Conservation (phyloP, 495 filamentous ascomycete species). For the Geoglossum glabrum region DNA sequence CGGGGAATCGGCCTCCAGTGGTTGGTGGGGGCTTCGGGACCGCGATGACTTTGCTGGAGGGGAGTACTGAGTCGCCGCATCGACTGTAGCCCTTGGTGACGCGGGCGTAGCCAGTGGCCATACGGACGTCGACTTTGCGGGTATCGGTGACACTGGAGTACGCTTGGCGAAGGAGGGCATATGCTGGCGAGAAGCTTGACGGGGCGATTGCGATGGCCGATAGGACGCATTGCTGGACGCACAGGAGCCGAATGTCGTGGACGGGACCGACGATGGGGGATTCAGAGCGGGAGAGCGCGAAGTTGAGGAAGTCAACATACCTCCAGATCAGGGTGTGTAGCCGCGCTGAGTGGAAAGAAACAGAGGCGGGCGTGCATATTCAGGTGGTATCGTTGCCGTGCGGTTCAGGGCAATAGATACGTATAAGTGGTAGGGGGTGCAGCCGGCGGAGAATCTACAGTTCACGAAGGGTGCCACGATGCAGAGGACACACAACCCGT, state of each 20-base stretch:
- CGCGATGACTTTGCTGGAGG: constrained; percentile 13
- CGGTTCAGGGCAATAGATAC: neutral
- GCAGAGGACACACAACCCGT: neutral
- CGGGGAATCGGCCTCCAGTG: neutral
- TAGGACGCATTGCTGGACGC: constrained; percentile 12
- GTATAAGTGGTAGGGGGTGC: neutral
- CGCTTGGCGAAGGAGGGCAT: constrained; percentile 8
- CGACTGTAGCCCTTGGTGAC: constrained; percentile 8
- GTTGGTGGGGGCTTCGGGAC: constrained; percentile 2
- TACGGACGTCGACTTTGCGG: neutral
- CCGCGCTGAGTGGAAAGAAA: neutral
- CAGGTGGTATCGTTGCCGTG: neutral
- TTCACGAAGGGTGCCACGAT: constrained; percentile 3
- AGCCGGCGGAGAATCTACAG: constrained; percentile 2
- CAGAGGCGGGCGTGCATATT: constrained; percentile 1
- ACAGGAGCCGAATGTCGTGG: neutral
- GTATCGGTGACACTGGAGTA: constrained; percentile 8
- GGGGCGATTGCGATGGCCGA: constrained; percentile 8
- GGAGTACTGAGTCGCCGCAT: constrained; percentile 37
- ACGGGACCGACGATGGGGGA: constrained; percentile 1
- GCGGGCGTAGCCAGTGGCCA: neutral
- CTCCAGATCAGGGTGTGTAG: constrained; percentile 1
- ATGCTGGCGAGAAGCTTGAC: constrained; percentile 5
- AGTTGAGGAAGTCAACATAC: constrained; percentile 17
- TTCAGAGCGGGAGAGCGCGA: constrained; percentile 14